Evolutionary conservation across 1,284 basidiomycete species (phyloP), one percentile per base, ranked within the genome.

Genomic region (Stygiomarasmius scandens): DNA sequence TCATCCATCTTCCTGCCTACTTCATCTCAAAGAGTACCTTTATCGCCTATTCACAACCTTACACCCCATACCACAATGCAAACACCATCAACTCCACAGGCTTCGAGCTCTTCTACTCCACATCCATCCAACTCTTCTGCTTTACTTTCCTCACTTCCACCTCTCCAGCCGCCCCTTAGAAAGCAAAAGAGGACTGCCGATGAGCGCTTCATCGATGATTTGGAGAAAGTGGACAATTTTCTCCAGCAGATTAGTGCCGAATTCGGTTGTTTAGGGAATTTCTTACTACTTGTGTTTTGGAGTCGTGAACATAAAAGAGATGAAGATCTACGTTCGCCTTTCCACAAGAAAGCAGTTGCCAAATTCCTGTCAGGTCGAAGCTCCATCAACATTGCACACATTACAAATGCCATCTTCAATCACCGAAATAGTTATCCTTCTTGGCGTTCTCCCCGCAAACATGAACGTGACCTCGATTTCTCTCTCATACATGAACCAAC

Each of bases 381-480:
- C n/a, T 34, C 16, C 3, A 22, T 52, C 24, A 52, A 49, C 9
- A 22, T 36, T 6, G 29, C 36, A 9, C 50, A 52, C 27, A 20
- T 57, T n/a, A 46, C 47, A 3, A 20, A 47, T 22, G 16, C 43
- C 6, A 53, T 57, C 9, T 46, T 53, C 38, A 19, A 34, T 41
- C 50, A 57, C 27, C 50, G 43, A 2, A 34, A 44, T 34, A 46
- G 27, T 25, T 14, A 46, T 20, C 56, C 56, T 23, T 46, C 43
- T 2, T 34, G 24, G 22, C 24, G 48, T 1, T 52, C 50, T 41
- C 29, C 46, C 8, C 36, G 46, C 34, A 19, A 14, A 10, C 3
- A 27, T 29, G 29, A 55, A 23, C 27, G 27, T 9, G 29, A 20
- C n/a, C 22, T 27, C 32, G 54, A 27, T 8, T 55, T 34, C 24